A percentile compares a stretch with the other conserved stretches of the same genome.
phyloP scores from a whole-genome alignment of 495 filamentous ascomycete species.

The Penicillium salamii region DNA sequence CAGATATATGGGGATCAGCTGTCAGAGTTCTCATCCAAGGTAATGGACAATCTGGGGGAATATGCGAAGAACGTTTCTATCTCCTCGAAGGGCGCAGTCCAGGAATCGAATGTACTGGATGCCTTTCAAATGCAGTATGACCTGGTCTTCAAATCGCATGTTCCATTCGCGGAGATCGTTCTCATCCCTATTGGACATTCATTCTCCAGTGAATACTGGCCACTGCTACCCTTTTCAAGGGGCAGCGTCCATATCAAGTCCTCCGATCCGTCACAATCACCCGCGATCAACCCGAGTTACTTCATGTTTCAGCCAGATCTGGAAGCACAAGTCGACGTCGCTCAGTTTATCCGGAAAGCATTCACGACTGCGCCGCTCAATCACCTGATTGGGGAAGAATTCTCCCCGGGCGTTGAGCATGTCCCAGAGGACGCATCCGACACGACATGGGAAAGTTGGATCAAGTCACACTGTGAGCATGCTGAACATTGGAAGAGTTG shows the following conservation, averaged over 20 bases:
- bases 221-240: constrained; percentile 43
- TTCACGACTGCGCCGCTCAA: constrained; percentile 14
- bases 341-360: constrained; percentile 20
- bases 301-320: constrained; percentile 23
- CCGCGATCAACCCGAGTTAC: constrained; percentile 27
- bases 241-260: constrained; percentile 39
- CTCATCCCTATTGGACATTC: constrained; percentile 17
- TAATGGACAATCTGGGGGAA: constrained; percentile 18
- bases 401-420: constrained; percentile 11
- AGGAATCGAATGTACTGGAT: constrained; percentile 12
- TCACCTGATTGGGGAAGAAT: constrained; percentile 18
- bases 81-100: constrained; percentile 28
- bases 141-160: constrained; percentile 37
- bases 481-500: not conserved
- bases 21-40: constrained; percentile 19
- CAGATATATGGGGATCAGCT: constrained; percentile 25
- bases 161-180: constrained; percentile 40
- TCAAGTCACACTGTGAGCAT: constrained; percentile 23
- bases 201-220: constrained; percentile 38
- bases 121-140: constrained; percentile 42
- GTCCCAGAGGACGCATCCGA: constrained; percentile 17
- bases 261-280: constrained; percentile 7
- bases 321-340: constrained; percentile 18
- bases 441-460: constrained; percentile 17
- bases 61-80: constrained; percentile 26